A percentile compares a stretch with the other conserved stretches of the same genome.
These are phyloP conservation scores for Panus rudis DNA, from an alignment of 768 basidiomycete species.

Conservation along the genomic window DNA sequence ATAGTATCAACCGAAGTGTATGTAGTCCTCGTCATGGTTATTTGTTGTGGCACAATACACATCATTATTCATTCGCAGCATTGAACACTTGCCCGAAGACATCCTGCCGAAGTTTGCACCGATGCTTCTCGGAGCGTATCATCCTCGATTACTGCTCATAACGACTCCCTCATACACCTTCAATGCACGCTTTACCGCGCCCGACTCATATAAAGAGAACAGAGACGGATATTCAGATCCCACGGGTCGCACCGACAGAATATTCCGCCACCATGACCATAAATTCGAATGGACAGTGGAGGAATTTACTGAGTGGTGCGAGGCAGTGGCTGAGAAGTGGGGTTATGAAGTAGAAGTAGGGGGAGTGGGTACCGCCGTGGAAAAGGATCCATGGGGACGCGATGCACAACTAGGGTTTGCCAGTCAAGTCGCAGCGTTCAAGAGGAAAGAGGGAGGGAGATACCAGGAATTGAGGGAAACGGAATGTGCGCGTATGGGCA, in stretches of 20 bases:
- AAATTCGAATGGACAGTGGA: conserved; percentile 84
- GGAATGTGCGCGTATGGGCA: conserved; percentile 22
- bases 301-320: conserved; percentile 67
- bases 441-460: conserved; percentile 31
- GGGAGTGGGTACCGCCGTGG: conserved; percentile 51
- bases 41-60: not conserved
- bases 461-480: conserved; percentile 21
- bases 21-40: conserved; percentile 19
- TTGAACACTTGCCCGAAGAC: conserved; percentile 67
- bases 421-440: conserved; percentile 60
- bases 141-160: conserved; percentile 63
- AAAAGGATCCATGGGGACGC: conserved; percentile 67
- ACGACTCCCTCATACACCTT: conserved; percentile 86
- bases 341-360: conserved; percentile 60
- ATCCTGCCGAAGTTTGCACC: conserved; percentile 61
- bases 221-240: conserved; percentile 60
- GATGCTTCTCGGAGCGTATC: conserved; percentile 69
- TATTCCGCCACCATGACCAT: conserved; percentile 80
- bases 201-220: conserved; percentile 31
- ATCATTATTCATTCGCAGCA: conserved; percentile 33
- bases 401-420: conserved; percentile 61
- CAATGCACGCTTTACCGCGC: conserved; percentile 67
- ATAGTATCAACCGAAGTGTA: conserved; percentile 82
- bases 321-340: conserved; percentile 50
- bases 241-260: conserved; percentile 61